Evolutionary conservation across 768 basidiomycete species (phyloP).

Genomic region (Hygrophorus pudorinus): DNA sequence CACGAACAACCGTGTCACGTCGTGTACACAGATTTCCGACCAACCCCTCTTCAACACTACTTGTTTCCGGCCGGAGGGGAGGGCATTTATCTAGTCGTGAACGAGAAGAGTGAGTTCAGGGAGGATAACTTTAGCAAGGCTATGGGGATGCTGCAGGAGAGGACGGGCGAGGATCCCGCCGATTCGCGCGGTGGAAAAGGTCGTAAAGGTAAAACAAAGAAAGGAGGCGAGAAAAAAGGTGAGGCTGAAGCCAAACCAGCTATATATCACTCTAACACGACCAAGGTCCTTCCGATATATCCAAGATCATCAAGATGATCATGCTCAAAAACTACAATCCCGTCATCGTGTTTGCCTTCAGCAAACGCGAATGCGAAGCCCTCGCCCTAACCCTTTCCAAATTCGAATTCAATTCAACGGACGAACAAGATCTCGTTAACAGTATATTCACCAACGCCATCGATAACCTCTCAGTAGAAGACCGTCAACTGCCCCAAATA

Average conservation of each 20-base stretch:
- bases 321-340: constrained; percentile 97
- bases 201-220: constrained; percentile 84
- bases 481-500: constrained; percentile 89
- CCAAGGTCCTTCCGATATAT: constrained; percentile 83
- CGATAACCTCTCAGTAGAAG: constrained; percentile 75
- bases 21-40: constrained; percentile 98
- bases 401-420: constrained; percentile 87
- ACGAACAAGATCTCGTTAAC: constrained; percentile 80
- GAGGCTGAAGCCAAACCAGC: constrained; percentile 6
- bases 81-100: constrained; percentile 97
- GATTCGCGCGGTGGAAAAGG: constrained; percentile 79
- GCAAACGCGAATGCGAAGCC: constrained; percentile 94
- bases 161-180: constrained; percentile 83
- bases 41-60: constrained; percentile 96
- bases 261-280: not conserved
- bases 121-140: constrained; percentile 98
- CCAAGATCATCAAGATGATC: constrained; percentile 97
- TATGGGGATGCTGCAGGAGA: constrained; percentile 87
- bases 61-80: constrained; percentile 95
- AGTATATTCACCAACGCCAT: constrained; percentile 95
- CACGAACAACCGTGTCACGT: constrained; percentile 99
- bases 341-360: constrained; percentile 97
- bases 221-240: constrained; percentile 94
- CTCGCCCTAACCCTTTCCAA: constrained; percentile 90
- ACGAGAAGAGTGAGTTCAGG: constrained; percentile 93